Conservation (phyloP, 2,329 filamentous ascomycete genomes). For the Microdochium trichocladiopsis region DNA sequence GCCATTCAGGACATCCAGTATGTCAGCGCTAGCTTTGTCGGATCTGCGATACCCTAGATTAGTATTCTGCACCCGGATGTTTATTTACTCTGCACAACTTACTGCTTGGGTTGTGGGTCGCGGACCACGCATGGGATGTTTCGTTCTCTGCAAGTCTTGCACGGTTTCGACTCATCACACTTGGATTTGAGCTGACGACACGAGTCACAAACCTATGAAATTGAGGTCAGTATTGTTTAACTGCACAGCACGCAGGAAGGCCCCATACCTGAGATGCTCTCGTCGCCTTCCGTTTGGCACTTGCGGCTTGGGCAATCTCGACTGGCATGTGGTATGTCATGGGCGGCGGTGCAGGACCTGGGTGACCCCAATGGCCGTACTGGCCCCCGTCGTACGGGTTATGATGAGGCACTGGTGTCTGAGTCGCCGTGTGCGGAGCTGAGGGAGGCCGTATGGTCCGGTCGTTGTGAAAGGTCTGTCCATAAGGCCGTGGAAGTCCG, state of each 20-base stretch:
- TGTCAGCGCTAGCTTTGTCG: slow-evolving; percentile 54
- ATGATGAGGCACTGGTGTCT: slow-evolving; percentile 30
- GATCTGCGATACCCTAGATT: too few species aligned
- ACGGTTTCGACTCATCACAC: slow-evolving; percentile 79
- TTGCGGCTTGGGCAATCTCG: slow-evolving; percentile 34
- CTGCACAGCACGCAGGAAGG: neutral
- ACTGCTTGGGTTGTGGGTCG: slow-evolving; percentile 89
- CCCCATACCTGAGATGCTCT: slow-evolving; percentile 52
- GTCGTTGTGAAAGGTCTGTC: too few species aligned
- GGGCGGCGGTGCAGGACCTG: slow-evolving; percentile 19
- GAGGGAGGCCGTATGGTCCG: slow-evolving; percentile 28
- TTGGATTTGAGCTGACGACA: slow-evolving; percentile 85
- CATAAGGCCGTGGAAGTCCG: slow-evolving; percentile 34
- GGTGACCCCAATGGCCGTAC: slow-evolving; percentile 4
- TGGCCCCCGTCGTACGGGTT: slow-evolving; percentile 22
- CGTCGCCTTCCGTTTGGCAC: slow-evolving; percentile 55
- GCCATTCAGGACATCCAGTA: slow-evolving; percentile 44
- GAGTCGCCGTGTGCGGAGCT: slow-evolving; percentile 29
- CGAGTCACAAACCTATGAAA: slow-evolving; percentile 78
- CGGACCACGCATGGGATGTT: slow-evolving; percentile 79
- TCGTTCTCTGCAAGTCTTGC: slow-evolving; percentile 85
- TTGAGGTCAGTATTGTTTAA: neutral
- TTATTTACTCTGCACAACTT: too few species aligned
- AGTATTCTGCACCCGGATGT: too few species aligned
- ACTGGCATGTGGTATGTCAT: slow-evolving; percentile 17